These are phyloP conservation scores for Aspergillus viridinutans DNA, from an alignment of 2,329 filamentous ascomycete species.

Conservation along the genomic window DNA sequence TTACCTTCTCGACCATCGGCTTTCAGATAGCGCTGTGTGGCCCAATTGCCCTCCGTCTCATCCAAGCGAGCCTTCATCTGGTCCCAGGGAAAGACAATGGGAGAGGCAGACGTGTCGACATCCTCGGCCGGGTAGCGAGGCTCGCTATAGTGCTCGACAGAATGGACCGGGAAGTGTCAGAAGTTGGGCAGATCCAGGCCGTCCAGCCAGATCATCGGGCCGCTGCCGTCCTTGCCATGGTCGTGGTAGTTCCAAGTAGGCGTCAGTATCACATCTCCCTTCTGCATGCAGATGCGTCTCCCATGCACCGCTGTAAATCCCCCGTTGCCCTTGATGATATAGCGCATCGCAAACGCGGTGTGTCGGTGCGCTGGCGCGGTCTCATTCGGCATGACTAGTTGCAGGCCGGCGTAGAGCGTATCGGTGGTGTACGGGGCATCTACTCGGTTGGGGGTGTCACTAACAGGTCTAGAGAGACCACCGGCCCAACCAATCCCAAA, in stretches of 20 bases:
- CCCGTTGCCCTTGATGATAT: conserved; percentile 54
- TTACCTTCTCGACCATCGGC: too few species aligned
- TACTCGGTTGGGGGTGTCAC: conserved; percentile 16
- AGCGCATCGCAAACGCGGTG: conserved; percentile 54
- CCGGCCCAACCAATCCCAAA: too few species aligned
- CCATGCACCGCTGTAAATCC: conserved; percentile 38
- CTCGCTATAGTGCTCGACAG: too few species aligned
- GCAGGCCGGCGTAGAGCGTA: conserved; percentile 55
- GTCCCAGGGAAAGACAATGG: too few species aligned
- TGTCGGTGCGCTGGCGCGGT: conserved; percentile 54
- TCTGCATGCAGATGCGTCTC: conserved; percentile 3
- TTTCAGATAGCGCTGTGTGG: too few species aligned
- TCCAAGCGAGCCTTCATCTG: too few species aligned
- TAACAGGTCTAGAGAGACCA: too few species aligned
- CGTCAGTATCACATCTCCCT: conserved; percentile 55
- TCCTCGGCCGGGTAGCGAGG: too few species aligned
- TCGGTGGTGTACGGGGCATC: conserved; percentile 55
- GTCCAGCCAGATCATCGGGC: conserved; percentile 57
- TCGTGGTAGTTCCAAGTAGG: conserved; percentile 59
- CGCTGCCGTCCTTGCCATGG: conserved; percentile 54
- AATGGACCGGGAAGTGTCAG: too few species aligned
- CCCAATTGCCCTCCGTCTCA: too few species aligned
- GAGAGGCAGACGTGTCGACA: too few species aligned
- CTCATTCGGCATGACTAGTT: conserved; percentile 55
- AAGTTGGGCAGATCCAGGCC: conserved; percentile 48